Conservation (phyloP, 495 filamentous ascomycete genomes). For the Letharia columbiana region DNA sequence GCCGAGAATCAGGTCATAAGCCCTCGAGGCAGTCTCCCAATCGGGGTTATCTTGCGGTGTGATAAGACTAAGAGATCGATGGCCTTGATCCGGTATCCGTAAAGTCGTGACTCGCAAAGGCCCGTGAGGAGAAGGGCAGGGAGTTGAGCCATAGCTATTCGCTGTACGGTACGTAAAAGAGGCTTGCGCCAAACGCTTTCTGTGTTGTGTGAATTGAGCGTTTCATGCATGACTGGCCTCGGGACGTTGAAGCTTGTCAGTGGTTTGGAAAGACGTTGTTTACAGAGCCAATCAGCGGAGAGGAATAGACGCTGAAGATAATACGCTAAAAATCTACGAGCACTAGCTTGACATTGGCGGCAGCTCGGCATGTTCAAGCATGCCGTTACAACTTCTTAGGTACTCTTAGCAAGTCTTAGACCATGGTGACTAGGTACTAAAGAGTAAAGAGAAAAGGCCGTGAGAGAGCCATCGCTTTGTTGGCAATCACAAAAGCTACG, state of each 20-base stretch:
- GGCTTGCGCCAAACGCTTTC: constrained; percentile 12
- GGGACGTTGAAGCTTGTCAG: constrained; percentile 4
- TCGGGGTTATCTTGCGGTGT: background rate
- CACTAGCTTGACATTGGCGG: background rate
- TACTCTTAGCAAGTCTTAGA: background rate
- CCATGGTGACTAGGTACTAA: background rate
- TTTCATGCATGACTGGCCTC: constrained; percentile 11
- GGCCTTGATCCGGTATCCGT: background rate
- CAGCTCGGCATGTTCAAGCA: background rate
- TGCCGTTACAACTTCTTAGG: background rate
- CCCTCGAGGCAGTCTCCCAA: background rate
- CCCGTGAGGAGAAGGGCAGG: background rate
- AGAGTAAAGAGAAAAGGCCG: background rate
- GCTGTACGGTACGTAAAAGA: background rate
- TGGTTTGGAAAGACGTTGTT: constrained; percentile 2
- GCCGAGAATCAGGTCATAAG: background rate
- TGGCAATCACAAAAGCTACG: background rate
- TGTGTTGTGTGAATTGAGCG: constrained; percentile 5
- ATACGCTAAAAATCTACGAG: background rate
- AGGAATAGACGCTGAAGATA: constrained; percentile 5
- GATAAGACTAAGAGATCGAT: background rate
- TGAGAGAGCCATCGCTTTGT: background rate
- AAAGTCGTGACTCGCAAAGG: background rate
- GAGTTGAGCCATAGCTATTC: background rate
- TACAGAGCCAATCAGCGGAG: constrained; percentile 8